Base-by-base conservation (phyloP, 306 rosid species). In the Glycine soja region DNA sequence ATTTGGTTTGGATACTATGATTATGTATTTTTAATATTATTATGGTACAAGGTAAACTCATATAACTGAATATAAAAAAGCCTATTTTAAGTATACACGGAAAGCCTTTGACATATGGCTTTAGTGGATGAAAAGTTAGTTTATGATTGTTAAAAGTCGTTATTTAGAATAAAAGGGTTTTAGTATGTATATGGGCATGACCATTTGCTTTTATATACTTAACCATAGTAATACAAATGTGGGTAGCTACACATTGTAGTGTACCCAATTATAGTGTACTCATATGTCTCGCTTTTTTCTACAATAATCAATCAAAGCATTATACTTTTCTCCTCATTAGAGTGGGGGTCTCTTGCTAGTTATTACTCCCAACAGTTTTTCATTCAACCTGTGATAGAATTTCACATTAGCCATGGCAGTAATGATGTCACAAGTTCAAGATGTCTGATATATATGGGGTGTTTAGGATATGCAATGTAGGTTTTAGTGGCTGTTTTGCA, bases 371-470 rank as follows among this genome's bases (percentile, higher is more conserved):
- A 36, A 14, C 48, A 38, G 2, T 46, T 4, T 15, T 56, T 14
- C 8, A 30, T 75, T 66, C 72, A 45, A 45, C 24, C 50, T 56
- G 16, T 75, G 32, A 9, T 74, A 15, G 15, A 54, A 74, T 15
- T 74, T 66, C 10, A 18, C 76, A 36, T 76, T 65, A 62, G 18
- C 81, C 65, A 16, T 34, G 76, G 30, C 30, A 42, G 14, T 67
- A 42, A 38, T 36, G 36, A 48, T 57, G 56, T 68, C 24, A 47
- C 16, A 30, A 14, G 53, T 74, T 5, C 72, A 81, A 54, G 70
- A 45, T 64, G 18, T 54, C n/a, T 16, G 24, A 19, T 62, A 75
- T 74, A 16, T 81, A 56, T 54, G 66, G 45, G 51, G 15, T 14
- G 10, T 75, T 76, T n/a, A 6, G 42, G 53, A 43, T 53, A 57